phyloP scores from a whole-genome alignment of 2,329 filamentous ascomycete species.

The Talaromyces sp. region DNA sequence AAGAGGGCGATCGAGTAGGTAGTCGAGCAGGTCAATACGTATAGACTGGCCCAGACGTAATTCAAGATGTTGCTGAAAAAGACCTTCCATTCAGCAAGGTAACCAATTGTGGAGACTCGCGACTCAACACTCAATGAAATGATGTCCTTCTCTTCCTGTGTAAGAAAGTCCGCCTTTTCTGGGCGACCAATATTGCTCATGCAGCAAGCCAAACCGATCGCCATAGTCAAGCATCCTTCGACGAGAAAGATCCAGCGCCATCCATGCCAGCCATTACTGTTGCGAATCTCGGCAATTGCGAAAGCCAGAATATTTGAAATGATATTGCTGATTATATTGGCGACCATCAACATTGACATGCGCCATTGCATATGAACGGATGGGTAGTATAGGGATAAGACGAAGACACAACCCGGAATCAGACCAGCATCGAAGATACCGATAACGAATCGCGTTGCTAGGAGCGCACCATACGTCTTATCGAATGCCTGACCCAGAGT shows the following conservation, averaged over 20 bases:
- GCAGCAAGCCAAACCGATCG: not conserved
- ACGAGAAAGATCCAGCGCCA: slow-evolving; percentile 14
- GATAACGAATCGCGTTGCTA: slow-evolving; percentile 7
- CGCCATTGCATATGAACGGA: slow-evolving; percentile 13
- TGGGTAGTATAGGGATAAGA: slow-evolving; percentile 11
- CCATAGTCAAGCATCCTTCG: slow-evolving; percentile 11
- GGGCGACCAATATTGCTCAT: slow-evolving; percentile 2
- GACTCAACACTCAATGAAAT: slow-evolving; percentile 4
- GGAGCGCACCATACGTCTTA: slow-evolving; percentile 7
- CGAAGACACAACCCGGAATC: slow-evolving; percentile 10
- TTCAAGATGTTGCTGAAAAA: slow-evolving; percentile 10
- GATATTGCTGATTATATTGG: slow-evolving; percentile 12
- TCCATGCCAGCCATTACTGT: slow-evolving; percentile 9
- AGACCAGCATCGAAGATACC: slow-evolving; percentile 10
- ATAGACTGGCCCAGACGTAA: slow-evolving; percentile 8
- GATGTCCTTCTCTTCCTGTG: slow-evolving; percentile 10
- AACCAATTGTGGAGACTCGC: not conserved
- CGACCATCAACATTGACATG: slow-evolving; percentile 15
- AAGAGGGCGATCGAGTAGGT: slow-evolving; percentile 10
- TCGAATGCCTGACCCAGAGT: slow-evolving; percentile 12
- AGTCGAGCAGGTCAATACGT: slow-evolving; percentile 9
- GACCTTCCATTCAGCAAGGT: slow-evolving; percentile 1
- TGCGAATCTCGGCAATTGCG: slow-evolving; percentile 8
- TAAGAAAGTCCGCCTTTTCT: not conserved
- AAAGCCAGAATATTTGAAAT: slow-evolving; percentile 9